Conservation (phyloP, 2,329 filamentous ascomycete species). For the Calonectria multiphialidica region DNA sequence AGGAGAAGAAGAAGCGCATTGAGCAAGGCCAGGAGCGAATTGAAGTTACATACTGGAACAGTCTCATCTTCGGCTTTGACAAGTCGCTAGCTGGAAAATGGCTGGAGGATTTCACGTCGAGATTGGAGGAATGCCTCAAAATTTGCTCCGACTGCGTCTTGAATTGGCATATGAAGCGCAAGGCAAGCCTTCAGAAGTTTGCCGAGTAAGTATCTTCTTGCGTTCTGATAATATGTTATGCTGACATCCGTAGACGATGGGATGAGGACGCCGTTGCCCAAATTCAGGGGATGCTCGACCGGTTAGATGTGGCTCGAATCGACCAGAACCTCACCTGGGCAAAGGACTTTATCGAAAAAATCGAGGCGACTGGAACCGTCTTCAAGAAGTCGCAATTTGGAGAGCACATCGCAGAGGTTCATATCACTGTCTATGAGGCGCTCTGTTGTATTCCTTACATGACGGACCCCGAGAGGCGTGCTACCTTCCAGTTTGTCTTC, state of each 20-base stretch:
- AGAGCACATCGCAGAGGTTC: constrained; percentile 66
- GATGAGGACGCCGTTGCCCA: constrained; percentile 63
- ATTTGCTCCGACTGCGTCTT: constrained; percentile 78
- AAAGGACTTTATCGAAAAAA: constrained; percentile 64
- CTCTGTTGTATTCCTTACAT: constrained; percentile 88
- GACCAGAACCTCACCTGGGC: constrained; percentile 70
- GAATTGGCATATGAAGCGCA: constrained; percentile 79
- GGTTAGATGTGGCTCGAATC: constrained; percentile 72
- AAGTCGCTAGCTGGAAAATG: constrained; percentile 70
- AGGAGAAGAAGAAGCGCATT: constrained; percentile 66
- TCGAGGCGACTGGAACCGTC: constrained; percentile 58
- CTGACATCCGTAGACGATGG: constrained; percentile 52
- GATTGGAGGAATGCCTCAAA: constrained; percentile 70
- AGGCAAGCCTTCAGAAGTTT: constrained; percentile 71
- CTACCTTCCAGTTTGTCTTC: constrained; percentile 85
- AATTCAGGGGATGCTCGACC: constrained; percentile 69
- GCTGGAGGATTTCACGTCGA: constrained; percentile 68
- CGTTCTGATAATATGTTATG: neutral
- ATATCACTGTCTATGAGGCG: constrained; percentile 88
- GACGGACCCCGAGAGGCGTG: constrained; percentile 61
- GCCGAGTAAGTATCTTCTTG: constrained; percentile 61
- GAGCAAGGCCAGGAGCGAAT: constrained; percentile 67
- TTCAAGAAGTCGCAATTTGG: constrained; percentile 63
- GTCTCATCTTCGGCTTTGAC: constrained; percentile 76
- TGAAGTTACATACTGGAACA: constrained; percentile 74